Evolutionary conservation across 495 filamentous ascomycete species (phyloP), one percentile per base, ranked within the genome.

Genomic region (Pyrenula massariospora): DNA sequence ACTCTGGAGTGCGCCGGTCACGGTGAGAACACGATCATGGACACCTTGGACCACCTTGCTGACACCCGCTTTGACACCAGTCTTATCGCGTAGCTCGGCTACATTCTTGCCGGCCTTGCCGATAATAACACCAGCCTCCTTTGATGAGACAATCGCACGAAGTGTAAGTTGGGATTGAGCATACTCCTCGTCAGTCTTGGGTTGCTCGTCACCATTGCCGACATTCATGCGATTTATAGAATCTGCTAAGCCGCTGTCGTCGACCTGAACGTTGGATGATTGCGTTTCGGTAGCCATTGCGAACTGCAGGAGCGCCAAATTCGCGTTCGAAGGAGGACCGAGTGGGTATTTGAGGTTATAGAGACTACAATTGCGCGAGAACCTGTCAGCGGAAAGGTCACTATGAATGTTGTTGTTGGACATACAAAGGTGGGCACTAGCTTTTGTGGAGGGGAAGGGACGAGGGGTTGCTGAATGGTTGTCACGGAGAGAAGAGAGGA

Each of bases 101-200:
- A 98, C 93, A 65, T 98, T 97, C 78, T 98, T 95, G 57, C 93
- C 93, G 48, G 86, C 90, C 73, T 97, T 98, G 65, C 93, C 93
- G 66, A 98, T 98, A 69, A 98, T 96, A 56, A 97, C 88, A 62
- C 93, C 93, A 55, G 93, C 93, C 72, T 97, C 93, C 73, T 96
- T 96, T 63, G 94, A 94, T 15, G 92, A 94, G 63, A 98, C 94
- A 66, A 98, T 97, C 56, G 93, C 94, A 64, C 93, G 88, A 49
- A 98, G 81, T 55, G 93, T 98, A 63, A 98, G 77, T 69, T 89
- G 86, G 19, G 90, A 79, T 69, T 89, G 82, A 15, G 89, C 90
- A 68, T 97, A 98, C 67, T 98, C 93, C 62, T 97, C 91, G 59
- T 98, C 94, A 36, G 92, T 95, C 77, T 86, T 87, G 22, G 81